phyloP scores from a whole-genome alignment of 2,329 filamentous ascomycete genomes.

The Hawksworthiomyces lignivorus region DNA sequence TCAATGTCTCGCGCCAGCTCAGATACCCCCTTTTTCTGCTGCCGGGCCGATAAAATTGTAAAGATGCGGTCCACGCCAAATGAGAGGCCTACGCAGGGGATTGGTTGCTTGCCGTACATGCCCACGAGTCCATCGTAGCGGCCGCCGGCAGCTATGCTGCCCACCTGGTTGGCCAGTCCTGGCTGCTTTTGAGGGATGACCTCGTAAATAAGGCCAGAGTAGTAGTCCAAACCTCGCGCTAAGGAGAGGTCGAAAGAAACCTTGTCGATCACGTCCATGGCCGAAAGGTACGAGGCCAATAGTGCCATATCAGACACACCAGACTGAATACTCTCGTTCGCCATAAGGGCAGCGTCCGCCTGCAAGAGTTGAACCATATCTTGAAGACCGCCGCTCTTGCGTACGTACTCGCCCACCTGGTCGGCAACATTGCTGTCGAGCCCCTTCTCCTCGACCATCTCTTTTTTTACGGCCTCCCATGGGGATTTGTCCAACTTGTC shows the following conservation, averaged over 20 bases:
- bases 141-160: conserved; percentile 81
- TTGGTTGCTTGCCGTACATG: conserved; percentile 84
- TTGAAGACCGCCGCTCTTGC: conserved; percentile 21
- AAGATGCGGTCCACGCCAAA: conserved; percentile 96
- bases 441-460: conserved; percentile 91
- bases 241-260: conserved; percentile 88
- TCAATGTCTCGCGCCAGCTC: conserved; percentile 84
- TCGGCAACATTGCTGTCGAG: conserved; percentile 70
- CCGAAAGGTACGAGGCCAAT: conserved; percentile 73
- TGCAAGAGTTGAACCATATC: conserved; percentile 66
- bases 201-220: conserved; percentile 82
- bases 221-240: conserved; percentile 55
- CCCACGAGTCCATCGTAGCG: conserved; percentile 89
- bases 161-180: conserved; percentile 47
- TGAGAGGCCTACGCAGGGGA: conserved; percentile 82
- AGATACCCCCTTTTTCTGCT: too few species aligned
- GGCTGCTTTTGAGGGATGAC: conserved; percentile 35
- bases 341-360: conserved; percentile 56
- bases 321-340: conserved; percentile 66
- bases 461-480: conserved; percentile 81
- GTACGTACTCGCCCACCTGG: conserved; percentile 75
- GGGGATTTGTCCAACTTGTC: conserved; percentile 91
- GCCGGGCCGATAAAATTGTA: conserved; percentile 75
- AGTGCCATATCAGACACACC: conserved; percentile 74
- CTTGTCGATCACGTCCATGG: conserved; percentile 60